Base-by-base conservation (phyloP, 2,329 filamentous ascomycete genomes). In the Trichoderma polysporum region DNA sequence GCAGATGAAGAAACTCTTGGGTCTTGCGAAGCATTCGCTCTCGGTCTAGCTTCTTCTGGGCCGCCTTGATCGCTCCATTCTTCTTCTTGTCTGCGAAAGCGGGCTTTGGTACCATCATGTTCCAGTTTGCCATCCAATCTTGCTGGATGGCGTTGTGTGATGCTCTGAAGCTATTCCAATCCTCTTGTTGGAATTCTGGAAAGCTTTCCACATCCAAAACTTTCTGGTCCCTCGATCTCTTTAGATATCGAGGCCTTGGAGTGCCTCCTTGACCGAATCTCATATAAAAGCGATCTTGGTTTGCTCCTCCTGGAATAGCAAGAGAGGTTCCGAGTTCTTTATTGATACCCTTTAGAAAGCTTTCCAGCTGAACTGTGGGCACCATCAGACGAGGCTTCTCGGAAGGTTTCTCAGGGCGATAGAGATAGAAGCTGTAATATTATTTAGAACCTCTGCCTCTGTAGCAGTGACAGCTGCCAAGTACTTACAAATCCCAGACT, bases 401-500 rank as follows among this genome's bases (percentile, higher is more conserved):
- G 15, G 80, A 77, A 8, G 79, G 70, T 3, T 79, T 76, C 17
- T 74, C 70, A 0, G 86, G 85, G 56, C 86, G 80, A 74, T 88
- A 83, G 39, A 93, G 74, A 75, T 91, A 93, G 77, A 90, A 93
- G 64, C 90, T 92, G 56, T 8, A 2, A 53, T 17, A 9, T 19
- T 37, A 3, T 41, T 50, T 6, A 56, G 29, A 19, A 19, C 8
- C 6, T 33, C 13, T 12, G 12, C 33, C 29, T 37, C 53, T 25
- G n/a, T n/a, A 19, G 13, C 8, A 6, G 15, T 6, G 4, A 13
- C 3, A 29, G 25, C 1, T n/a, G 12, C 15, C 9, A 27, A 29
- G 25, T 22, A 19, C 67, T n/a, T 47, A 95, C 91, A 97, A 80
- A 69, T 94, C 88, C 93, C 93, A 97, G 12, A 80, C 74, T 67